A percentile compares a stretch with the other conserved stretches of the same genome.
These are phyloP conservation scores for Candolleomyces efflorescens DNA, from an alignment of 768 basidiomycete genomes.

Conservation along the genomic window DNA sequence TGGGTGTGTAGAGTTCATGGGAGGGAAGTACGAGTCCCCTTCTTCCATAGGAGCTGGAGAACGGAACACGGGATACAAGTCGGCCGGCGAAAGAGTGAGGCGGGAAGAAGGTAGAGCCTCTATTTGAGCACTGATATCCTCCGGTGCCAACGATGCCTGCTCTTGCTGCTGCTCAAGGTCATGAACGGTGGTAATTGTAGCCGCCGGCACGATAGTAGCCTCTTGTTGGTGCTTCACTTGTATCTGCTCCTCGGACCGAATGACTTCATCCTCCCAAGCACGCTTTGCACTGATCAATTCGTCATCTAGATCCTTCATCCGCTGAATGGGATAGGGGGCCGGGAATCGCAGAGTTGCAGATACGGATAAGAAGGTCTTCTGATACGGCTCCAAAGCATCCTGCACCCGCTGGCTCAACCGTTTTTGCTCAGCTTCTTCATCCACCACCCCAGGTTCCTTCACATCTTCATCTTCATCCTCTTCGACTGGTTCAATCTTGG, in stretches of 20 bases:
- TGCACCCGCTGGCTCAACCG: constrained; percentile 75
- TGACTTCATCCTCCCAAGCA: constrained; percentile 85
- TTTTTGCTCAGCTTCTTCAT: constrained; percentile 68
- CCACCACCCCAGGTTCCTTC: constrained; percentile 44
- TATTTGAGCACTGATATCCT: constrained; percentile 67
- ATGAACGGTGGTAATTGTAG: constrained; percentile 22
- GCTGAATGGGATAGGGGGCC: constrained; percentile 82
- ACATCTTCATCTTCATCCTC: constrained; percentile 27
- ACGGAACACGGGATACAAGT: constrained; percentile 2
- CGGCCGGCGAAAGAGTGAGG: constrained; percentile 43
- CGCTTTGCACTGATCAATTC: constrained; percentile 64
- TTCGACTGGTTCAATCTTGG: background rate
- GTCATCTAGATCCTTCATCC: constrained; percentile 87
- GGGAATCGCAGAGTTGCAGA: constrained; percentile 91
- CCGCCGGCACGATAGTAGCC: constrained; percentile 32
- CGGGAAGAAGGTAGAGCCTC: constrained; percentile 42
- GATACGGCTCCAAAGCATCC: constrained; percentile 78
- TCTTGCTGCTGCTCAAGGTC: constrained; percentile 10
- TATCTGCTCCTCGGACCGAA: constrained; percentile 67
- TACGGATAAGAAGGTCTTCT: constrained; percentile 85
- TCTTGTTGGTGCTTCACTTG: constrained; percentile 41
- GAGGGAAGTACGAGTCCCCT: constrained; percentile 28
- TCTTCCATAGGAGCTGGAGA: constrained; percentile 26
- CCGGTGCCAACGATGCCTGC: constrained; percentile 18
- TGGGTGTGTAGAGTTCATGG: constrained; percentile 10